phyloP scores from a whole-genome alignment of 208 protist species.

The Leishmania turanica region DNA sequence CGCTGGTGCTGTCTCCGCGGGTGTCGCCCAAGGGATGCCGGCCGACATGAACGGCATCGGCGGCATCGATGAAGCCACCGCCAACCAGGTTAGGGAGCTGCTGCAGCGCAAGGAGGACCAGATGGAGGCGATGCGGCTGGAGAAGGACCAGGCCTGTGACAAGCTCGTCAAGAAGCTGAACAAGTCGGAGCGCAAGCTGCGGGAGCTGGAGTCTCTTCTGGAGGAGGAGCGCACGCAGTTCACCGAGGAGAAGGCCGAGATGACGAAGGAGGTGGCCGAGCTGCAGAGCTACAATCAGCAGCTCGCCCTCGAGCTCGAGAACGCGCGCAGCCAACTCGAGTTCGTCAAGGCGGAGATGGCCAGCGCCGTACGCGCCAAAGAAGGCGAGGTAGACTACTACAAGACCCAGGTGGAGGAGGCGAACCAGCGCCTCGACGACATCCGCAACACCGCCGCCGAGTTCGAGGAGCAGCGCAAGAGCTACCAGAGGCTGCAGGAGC shows the following conservation, averaged over 20 bases:
- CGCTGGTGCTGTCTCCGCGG: conserved; percentile 1
- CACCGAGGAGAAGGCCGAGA: conserved; percentile 72
- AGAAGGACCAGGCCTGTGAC: conserved; percentile 85
- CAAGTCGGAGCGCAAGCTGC: conserved; percentile 80
- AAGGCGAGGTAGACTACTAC: conserved; percentile 78
- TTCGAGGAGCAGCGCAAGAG: conserved; percentile 81
- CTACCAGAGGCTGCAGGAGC: conserved; percentile 83
- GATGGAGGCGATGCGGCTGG: conserved; percentile 65
- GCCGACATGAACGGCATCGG: conserved; percentile 11
- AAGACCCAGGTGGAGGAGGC: conserved; percentile 61
- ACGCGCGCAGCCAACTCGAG: conserved; percentile 60
- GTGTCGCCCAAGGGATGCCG: not conserved
- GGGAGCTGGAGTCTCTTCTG: conserved; percentile 73
- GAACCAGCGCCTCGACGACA: conserved; percentile 64
- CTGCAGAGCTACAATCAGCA: conserved; percentile 83
- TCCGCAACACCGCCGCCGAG: conserved; percentile 63
- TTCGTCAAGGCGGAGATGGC: conserved; percentile 59
- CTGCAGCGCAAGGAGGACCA: conserved; percentile 89
- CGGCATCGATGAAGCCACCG: conserved; percentile 59
- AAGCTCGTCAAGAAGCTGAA: conserved; percentile 93
- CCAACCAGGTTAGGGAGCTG: conserved; percentile 72
- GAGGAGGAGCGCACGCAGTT: conserved; percentile 83
- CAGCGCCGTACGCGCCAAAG: conserved; percentile 65
- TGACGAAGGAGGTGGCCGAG: conserved; percentile 65
- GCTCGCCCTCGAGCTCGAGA: conserved; percentile 84